These are phyloP conservation scores for Piloderma croceum DNA, from an alignment of 768 basidiomycete genomes.

Conservation along the genomic window DNA sequence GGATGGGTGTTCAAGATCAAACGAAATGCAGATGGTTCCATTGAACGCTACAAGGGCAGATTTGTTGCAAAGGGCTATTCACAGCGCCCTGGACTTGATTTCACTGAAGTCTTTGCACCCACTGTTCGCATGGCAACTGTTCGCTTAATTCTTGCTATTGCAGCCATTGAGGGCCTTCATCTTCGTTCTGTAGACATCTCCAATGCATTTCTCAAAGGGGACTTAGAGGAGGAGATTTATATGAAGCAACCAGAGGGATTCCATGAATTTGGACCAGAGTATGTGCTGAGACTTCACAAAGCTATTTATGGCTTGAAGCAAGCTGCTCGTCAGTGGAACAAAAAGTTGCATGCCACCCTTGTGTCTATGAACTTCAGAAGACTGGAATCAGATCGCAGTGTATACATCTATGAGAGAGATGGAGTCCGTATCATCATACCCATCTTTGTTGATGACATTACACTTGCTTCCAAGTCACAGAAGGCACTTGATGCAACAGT, in stretches of 20 bases:
- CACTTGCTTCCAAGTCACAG: conserved; percentile 12
- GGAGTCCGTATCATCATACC: conserved; percentile 9
- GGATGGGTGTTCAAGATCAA: conserved; percentile 27
- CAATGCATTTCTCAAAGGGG: conserved; percentile 22
- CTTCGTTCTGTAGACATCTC: conserved; percentile 24
- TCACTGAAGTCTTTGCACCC: conserved; percentile 32
- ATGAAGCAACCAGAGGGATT: conserved; percentile 22
- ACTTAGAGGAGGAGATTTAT: conserved; percentile 22
- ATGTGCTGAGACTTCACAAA: neutral
- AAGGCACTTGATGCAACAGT: neutral
- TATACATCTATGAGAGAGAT: conserved; percentile 12
- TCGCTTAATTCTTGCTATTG: conserved; percentile 18
- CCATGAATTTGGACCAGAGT: conserved; percentile 8
- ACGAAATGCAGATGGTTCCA: conserved; percentile 20
- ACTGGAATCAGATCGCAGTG: neutral
- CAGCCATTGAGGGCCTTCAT: conserved; percentile 22
- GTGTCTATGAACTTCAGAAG: neutral
- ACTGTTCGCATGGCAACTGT: conserved; percentile 17
- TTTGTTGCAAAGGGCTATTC: conserved; percentile 37
- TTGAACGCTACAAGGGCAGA: conserved; percentile 33
- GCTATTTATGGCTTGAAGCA: conserved; percentile 20
- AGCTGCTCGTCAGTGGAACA: conserved; percentile 16
- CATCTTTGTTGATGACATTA: conserved; percentile 24
- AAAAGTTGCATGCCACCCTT: conserved; percentile 9
- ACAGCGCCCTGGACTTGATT: conserved; percentile 36